phyloP scores from a whole-genome alignment of 2,329 filamentous ascomycete species.

The Verticillium tricorpus region DNA sequence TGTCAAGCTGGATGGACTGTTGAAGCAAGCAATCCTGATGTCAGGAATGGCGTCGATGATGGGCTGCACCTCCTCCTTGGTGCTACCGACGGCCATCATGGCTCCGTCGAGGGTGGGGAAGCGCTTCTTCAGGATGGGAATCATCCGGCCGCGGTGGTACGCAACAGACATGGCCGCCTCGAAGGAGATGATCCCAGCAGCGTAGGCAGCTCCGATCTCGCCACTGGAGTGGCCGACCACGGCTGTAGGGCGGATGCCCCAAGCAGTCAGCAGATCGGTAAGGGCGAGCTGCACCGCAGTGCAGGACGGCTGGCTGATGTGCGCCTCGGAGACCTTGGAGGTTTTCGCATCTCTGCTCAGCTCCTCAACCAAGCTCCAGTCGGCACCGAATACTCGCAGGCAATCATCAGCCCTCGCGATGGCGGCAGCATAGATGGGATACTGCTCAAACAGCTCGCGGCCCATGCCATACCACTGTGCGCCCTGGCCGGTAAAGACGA shows the following conservation, averaged over 20 bases:
- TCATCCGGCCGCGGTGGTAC: conserved; percentile 31
- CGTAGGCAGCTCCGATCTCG: conserved; percentile 41
- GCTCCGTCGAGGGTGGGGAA: not conserved
- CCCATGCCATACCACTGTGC: conserved; percentile 15
- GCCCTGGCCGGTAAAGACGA: conserved; percentile 14
- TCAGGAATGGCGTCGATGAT: conserved; percentile 18
- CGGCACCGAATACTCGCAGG: conserved; percentile 2
- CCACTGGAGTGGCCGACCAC: conserved; percentile 39
- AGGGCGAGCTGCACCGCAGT: conserved; percentile 34
- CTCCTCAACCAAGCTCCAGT: conserved; percentile 13
- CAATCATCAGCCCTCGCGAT: conserved; percentile 12
- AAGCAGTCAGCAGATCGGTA: conserved; percentile 28
- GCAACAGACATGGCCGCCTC: conserved; percentile 31
- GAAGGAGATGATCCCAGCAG: conserved; percentile 27
- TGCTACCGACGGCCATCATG: conserved; percentile 36
- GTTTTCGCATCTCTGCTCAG: conserved; percentile 8
- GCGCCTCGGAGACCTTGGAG: conserved; percentile 13
- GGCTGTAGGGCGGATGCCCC: conserved; percentile 24
- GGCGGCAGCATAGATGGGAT: conserved; percentile 4
- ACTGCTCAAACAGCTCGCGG: conserved; percentile 8
- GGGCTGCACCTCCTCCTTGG: conserved; percentile 19
- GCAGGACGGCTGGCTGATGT: conserved; percentile 26
- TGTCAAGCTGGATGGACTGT: conserved; percentile 23
- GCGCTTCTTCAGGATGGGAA: conserved; percentile 14
- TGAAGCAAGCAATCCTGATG: conserved; percentile 23